Base-by-base conservation (phyloP, 2,329 filamentous ascomycete genomes). In the Tolypocladium guangdongense region DNA sequence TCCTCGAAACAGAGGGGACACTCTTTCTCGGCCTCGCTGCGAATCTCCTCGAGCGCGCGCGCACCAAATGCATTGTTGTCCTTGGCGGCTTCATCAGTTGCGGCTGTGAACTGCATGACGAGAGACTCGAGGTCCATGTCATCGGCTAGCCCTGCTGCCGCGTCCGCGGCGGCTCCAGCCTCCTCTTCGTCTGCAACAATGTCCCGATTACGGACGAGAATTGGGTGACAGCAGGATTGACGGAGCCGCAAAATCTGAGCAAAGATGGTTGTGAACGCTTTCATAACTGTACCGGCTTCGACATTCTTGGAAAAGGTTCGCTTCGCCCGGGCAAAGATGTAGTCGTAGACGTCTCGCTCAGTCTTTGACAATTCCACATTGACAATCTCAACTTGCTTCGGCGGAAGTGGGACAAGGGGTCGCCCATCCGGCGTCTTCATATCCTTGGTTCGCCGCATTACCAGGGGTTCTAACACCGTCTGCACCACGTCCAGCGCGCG, bases 1-100 rank as follows among this genome's bases (percentile, higher is more conserved):
- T 97, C 93, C 67, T 97, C 92, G 4, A 88, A 83, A 70, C 93
- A 99, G 51, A 99, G 88, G 0, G 93, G 92, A 63, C 93, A 99
- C 71, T 99, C 93, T 56, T 87, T 87, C 55, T 86, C 82, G 0
- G 88, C 84, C 63, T 97, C 92, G 52, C 88, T 88, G 59, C 95
- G 88, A 49, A 99, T 99, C 67, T 97, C 90, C 57, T 86, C 83
- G 16, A 99, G 76, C 0, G 92, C 90, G 66, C 96, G 86, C 0
- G 91, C 85, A 0, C 91, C 91, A 64, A 93, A 99, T 0, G 58
- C 58, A 49, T 66, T 62, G n/a, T 66, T 71, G 59, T 87, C 89
- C 18, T 82, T 81, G 52, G 83, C 79, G 7, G 77, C 78, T 4
- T 81, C 76, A 50, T 84, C 81, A 0, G 83, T 84, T 2, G 80